Conservation (phyloP, 192 early-diverging fungal genomes). For the Linderina pennispora region DNA sequence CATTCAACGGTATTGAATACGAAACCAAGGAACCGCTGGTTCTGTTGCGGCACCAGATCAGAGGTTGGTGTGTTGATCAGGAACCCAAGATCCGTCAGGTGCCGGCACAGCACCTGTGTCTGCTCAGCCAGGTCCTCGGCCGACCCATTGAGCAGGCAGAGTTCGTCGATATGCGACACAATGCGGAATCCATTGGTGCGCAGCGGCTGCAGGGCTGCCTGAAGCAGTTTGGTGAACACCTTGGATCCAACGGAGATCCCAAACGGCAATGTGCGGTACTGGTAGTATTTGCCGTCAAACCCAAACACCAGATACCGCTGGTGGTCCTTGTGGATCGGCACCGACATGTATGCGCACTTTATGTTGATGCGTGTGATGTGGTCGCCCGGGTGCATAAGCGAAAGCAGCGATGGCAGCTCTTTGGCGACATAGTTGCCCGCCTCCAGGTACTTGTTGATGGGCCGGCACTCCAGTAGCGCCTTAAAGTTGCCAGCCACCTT, state of each 20-base stretch:
- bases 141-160: slow-evolving; percentile 31
- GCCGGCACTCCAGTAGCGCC: slow-evolving; percentile 38
- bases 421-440: slow-evolving; percentile 14
- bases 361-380: slow-evolving; percentile 40
- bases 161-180: slow-evolving; percentile 43
- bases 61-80: slow-evolving; percentile 32
- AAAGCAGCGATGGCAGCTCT: slow-evolving; percentile 28
- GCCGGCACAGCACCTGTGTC: slow-evolving; percentile 27
- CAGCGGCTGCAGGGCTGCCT: slow-evolving; percentile 36
- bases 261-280: slow-evolving; percentile 42
- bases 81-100: slow-evolving; percentile 32
- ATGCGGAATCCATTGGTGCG: slow-evolving; percentile 31
- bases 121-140: slow-evolving; percentile 17
- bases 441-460: slow-evolving; percentile 37
- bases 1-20: slow-evolving; percentile 40
- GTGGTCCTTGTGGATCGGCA: slow-evolving; percentile 39
- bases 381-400: slow-evolving; percentile 20
- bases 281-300: slow-evolving; percentile 41
- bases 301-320: slow-evolving; percentile 33
- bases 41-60: slow-evolving; percentile 42
- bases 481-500: slow-evolving; percentile 30
- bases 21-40: slow-evolving; percentile 44
- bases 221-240: slow-evolving; percentile 39
- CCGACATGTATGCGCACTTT: slow-evolving; percentile 45
- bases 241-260: slow-evolving; percentile 40